phyloP scores from a whole-genome alignment of 768 basidiomycete genomes.

The Leccinum subgranulosum region DNA sequence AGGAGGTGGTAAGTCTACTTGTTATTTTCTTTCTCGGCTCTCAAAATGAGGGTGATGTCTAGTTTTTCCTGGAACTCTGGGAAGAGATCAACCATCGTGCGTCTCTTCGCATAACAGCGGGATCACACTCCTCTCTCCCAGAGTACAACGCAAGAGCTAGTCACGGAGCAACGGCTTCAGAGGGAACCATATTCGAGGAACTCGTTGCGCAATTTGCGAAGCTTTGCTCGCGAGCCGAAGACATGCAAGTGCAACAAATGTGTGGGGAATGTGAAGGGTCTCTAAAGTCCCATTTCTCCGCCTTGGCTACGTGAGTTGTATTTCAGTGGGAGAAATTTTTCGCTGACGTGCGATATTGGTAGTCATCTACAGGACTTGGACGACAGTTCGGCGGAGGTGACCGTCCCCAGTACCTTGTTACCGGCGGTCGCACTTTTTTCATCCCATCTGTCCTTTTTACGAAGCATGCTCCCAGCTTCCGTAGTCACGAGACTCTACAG shows the following conservation, averaged over 20 bases:
- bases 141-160: constrained; percentile 27
- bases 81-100: constrained; percentile 65
- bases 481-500: constrained; percentile 68
- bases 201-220: constrained; percentile 62
- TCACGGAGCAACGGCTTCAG: constrained; percentile 35
- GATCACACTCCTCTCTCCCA: constrained; percentile 50
- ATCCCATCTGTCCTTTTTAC: constrained; percentile 70
- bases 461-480: constrained; percentile 56
- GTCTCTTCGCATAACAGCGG: constrained; percentile 53
- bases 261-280: constrained; percentile 77
- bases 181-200: constrained; percentile 77
- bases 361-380: constrained; percentile 14
- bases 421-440: constrained; percentile 77
- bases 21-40: not conserved
- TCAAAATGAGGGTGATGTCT: constrained; percentile 5
- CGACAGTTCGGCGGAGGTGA: constrained; percentile 31
- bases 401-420: constrained; percentile 69
- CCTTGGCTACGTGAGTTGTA: constrained; percentile 41
- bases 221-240: constrained; percentile 70
- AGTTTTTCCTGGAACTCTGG: constrained; percentile 96
- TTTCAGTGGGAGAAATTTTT: not conserved
- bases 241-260: constrained; percentile 82
- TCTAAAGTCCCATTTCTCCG: constrained; percentile 68
- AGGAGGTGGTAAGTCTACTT: constrained; percentile 70
- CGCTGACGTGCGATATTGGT: not conserved